Conservation (phyloP, 257 asterid species). For the Nicotiana attenuata region DNA sequence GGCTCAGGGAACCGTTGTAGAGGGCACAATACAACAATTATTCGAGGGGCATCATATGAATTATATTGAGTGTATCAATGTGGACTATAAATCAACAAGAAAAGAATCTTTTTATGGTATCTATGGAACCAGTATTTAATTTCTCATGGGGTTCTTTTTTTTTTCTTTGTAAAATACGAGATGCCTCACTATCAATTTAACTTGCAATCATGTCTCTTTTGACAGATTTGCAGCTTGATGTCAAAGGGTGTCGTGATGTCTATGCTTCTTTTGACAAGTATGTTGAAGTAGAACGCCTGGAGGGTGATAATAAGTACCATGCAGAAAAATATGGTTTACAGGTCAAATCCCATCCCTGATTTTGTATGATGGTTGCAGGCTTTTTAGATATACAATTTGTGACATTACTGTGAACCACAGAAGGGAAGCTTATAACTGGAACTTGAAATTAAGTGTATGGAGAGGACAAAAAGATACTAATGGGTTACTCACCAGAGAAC, state of each 20-base stretch:
- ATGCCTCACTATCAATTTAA: neutral
- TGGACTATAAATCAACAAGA: slow-evolving; percentile 77
- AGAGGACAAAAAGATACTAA: slow-evolving; percentile 1
- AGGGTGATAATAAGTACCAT: slow-evolving; percentile 77
- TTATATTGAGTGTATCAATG: slow-evolving; percentile 75
- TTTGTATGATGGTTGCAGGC: neutral
- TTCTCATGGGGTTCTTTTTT: neutral
- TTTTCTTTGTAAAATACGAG: neutral
- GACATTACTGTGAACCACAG: neutral
- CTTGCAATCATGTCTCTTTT: slow-evolving; percentile 16
- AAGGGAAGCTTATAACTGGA: neutral
- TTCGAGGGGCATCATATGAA: slow-evolving; percentile 93
- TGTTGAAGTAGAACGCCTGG: slow-evolving; percentile 79
- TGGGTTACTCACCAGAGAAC: neutral
- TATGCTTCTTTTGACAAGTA: slow-evolving; percentile 82
- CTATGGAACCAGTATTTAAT: neutral
- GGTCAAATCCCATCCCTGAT: slow-evolving; percentile 31
- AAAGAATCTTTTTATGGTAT: slow-evolving; percentile 85
- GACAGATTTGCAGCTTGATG: slow-evolving; percentile 81
- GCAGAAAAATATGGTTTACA: slow-evolving; percentile 72
- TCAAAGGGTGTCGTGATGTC: slow-evolving; percentile 73
- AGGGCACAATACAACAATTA: slow-evolving; percentile 77
- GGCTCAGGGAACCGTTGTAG: slow-evolving; percentile 75
- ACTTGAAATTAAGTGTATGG: neutral
- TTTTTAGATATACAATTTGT: neutral